Conservation (phyloP, 2,329 filamentous ascomycete genomes). For the Aspergillus pseudonomiae region DNA sequence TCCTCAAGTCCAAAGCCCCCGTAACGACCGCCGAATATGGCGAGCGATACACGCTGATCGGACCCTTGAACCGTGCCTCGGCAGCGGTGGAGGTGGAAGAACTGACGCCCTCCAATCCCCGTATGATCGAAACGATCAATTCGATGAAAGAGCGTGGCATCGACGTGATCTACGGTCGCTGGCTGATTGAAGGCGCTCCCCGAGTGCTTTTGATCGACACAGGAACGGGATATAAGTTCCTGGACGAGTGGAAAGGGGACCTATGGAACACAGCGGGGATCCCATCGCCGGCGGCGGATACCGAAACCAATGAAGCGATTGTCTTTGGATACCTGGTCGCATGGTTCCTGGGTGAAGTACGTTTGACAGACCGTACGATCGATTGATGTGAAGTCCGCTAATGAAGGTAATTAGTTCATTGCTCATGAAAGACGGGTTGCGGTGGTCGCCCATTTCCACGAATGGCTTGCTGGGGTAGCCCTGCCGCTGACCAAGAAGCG, state of each 20-base stretch:
- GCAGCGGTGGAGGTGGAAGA: conserved; percentile 98
- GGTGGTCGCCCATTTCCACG: conserved; percentile 97
- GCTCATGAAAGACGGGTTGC: conserved; percentile 89
- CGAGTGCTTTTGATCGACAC: conserved; percentile 94
- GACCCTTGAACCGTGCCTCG: conserved; percentile 87
- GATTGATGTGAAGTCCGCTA: neutral
- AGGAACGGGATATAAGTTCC: conserved; percentile 83
- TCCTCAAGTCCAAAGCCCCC: conserved; percentile 97
- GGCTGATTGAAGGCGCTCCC: conserved; percentile 96
- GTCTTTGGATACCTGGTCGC: conserved; percentile 97
- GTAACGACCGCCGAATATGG: conserved; percentile 99
- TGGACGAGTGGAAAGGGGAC: conserved; percentile 97
- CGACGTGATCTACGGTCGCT: conserved; percentile 87
- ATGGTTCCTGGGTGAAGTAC: conserved; percentile 96
- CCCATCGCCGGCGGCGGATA: conserved; percentile 86
- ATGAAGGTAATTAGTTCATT: conserved; percentile 68
- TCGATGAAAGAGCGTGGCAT: conserved; percentile 94
- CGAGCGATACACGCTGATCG: conserved; percentile 92
- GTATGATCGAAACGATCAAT: conserved; percentile 79
- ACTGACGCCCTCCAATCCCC: conserved; percentile 79
- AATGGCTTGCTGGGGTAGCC: conserved; percentile 95
- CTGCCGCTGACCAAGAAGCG: conserved; percentile 90
- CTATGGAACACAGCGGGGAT: conserved; percentile 92
- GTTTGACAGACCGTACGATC: conserved; percentile 25
- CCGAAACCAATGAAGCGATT: conserved; percentile 96